phyloP scores from a whole-genome alignment of 306 rosid species.

The Inga laurina region DNA sequence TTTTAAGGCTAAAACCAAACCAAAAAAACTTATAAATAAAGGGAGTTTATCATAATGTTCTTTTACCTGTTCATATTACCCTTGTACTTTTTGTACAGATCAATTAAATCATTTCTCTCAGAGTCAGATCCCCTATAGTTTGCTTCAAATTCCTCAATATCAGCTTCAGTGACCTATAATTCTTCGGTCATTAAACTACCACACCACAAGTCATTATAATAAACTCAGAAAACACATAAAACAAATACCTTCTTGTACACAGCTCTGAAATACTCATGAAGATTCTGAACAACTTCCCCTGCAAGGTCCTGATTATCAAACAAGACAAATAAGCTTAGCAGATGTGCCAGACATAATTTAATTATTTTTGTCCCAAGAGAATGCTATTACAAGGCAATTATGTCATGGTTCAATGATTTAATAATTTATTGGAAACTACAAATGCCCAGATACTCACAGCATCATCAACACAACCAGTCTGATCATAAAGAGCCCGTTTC shows the following conservation, averaged over 20 bases:
- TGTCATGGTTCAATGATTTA: neutral
- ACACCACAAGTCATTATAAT: neutral
- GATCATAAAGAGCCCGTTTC: conserved; percentile 82
- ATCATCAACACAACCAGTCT: conserved; percentile 88
- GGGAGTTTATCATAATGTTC: neutral
- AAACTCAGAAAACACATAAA: conserved; percentile 13
- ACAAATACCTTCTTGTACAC: conserved; percentile 68
- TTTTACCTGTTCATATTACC: conserved; percentile 83
- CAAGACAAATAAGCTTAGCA: neutral
- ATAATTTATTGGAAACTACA: conserved; percentile 1
- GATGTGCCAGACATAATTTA: conserved; percentile 3
- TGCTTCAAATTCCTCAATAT: conserved; percentile 85
- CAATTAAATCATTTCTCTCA: conserved; percentile 78
- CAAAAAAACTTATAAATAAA: conserved; percentile 14
- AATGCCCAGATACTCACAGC: conserved; percentile 53
- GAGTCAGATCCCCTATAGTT: conserved; percentile 84
- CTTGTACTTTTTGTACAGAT: conserved; percentile 64
- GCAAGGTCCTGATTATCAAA: conserved; percentile 75
- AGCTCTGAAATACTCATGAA: conserved; percentile 66
- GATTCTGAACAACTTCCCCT: conserved; percentile 76
- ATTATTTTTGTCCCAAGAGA: neutral
- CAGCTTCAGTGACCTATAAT: conserved; percentile 81
- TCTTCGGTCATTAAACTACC: conserved; percentile 1
- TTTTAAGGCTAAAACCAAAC: conserved; percentile 5
- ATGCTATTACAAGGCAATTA: conserved; percentile 6